phyloP scores from a whole-genome alignment of 306 rosid species.

The Cicer bijugum region DNA sequence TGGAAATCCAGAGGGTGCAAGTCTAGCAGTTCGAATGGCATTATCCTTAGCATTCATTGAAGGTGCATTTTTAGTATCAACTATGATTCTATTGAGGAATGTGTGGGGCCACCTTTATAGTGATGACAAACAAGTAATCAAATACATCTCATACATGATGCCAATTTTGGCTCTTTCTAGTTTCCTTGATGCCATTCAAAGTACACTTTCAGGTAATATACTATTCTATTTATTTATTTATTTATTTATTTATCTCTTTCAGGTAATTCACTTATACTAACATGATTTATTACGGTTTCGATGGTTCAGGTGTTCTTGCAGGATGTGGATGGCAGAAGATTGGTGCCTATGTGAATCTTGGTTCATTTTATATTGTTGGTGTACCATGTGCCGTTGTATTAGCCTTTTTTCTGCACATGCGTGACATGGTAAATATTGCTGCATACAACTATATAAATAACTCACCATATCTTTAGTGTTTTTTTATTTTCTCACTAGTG shows the following conservation, averaged over 20 bases:
- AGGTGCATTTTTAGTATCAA: slow-evolving; percentile 45
- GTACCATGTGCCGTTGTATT: slow-evolving; percentile 45
- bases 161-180: slow-evolving; percentile 50
- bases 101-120: slow-evolving; percentile 71
- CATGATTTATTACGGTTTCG: neutral
- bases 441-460: neutral
- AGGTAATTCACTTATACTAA: too few species aligned
- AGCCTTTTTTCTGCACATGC: slow-evolving; percentile 45
- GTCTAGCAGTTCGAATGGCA: slow-evolving; percentile 45
- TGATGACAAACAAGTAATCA: slow-evolving; percentile 60
- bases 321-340: slow-evolving; percentile 52
- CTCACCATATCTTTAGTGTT: neutral
- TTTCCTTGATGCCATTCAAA: slow-evolving; percentile 50
- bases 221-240: too few species aligned
- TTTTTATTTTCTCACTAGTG: neutral
- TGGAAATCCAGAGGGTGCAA: slow-evolving; percentile 42
- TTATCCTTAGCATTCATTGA: slow-evolving; percentile 28
- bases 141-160: slow-evolving; percentile 47
- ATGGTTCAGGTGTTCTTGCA: slow-evolving; percentile 43
- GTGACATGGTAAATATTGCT: slow-evolving; percentile 35
- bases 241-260: too few species aligned
- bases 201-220: slow-evolving; percentile 47
- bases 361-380: slow-evolving; percentile 47
- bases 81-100: slow-evolving; percentile 56
- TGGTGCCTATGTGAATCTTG: slow-evolving; percentile 50